Evolutionary conservation across 2,329 filamentous ascomycete species (phyloP).

Genomic region (Ophiostoma himal-ulmi): DNA sequence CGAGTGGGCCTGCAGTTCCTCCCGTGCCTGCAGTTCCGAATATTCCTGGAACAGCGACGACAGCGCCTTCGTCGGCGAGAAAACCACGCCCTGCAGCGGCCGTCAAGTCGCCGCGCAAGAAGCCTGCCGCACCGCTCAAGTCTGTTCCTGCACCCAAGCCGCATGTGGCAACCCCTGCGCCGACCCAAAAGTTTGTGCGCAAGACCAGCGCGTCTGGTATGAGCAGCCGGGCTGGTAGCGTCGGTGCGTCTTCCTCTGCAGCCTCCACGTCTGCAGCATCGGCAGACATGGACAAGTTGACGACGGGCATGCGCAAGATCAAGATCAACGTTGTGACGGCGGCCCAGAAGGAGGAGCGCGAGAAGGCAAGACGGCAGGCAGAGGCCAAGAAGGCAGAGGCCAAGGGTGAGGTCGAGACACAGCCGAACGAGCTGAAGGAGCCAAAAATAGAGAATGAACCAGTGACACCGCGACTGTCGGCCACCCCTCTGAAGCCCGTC

Average conservation of each 20-base stretch:
- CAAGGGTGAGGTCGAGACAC: not conserved
- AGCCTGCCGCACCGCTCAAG: not conserved
- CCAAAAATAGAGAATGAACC: not conserved
- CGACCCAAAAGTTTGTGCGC: slow-evolving; percentile 19
- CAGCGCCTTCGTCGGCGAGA: slow-evolving; percentile 44
- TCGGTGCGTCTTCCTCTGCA: slow-evolving; percentile 19
- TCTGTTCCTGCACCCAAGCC: not conserved
- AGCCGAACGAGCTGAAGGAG: not conserved
- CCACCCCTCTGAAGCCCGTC: not conserved
- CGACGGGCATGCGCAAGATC: slow-evolving; percentile 56
- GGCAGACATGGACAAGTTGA: slow-evolving; percentile 50
- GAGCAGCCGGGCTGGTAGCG: slow-evolving; percentile 14
- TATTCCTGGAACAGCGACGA: not conserved
- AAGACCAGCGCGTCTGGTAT: not conserved
- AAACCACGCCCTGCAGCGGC: slow-evolving; percentile 51
- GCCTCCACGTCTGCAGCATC: slow-evolving; percentile 25
- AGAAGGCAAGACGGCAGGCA: slow-evolving; percentile 28
- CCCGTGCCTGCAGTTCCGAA: not conserved
- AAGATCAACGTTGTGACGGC: slow-evolving; percentile 57
- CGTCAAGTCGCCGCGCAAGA: slow-evolving; percentile 29
- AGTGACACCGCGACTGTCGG: too few relatives aligned
- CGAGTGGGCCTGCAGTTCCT: not conserved
- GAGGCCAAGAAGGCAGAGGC: slow-evolving; percentile 10
- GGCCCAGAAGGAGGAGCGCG: slow-evolving; percentile 51
- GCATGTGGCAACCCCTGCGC: not conserved